Evolutionary conservation across 306 rosid species (phyloP), one percentile per base, ranked within the genome.

Genomic region (Luffa aegyptiaca): DNA sequence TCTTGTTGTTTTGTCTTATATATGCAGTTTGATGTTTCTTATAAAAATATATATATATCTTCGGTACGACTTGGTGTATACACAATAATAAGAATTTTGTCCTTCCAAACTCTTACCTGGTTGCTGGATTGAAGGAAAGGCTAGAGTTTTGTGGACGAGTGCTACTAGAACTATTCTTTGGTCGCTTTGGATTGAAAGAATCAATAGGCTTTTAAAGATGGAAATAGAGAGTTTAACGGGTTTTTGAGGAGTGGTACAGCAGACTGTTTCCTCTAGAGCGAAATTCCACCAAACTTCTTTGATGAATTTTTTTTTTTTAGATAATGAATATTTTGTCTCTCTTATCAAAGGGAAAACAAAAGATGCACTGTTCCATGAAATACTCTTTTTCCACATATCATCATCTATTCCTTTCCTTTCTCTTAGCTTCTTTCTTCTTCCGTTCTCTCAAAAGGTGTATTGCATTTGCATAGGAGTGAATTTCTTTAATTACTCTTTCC

Each of bases 401-500:
- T 35, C n/a, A 2, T 64, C 21, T 64, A 0, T 7, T 66, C 5
- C 6, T 17, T 66, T 66, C 74, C 74, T 66, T 16, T 41, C 49
- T 39, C 49, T 66, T 37, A 39, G 74, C 13, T 39, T 39, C 44
- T 66, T 66, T 45, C 21, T 72, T 31, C 2, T 45, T 58, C n/a
- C 77, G 21, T 72, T 72, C 12, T 45, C 42, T 72, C 55, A 13
- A 65, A 14, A 12, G 11, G 77, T 72, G n/a, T 72, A 3, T 33
- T 48, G 44, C 51, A 49, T 53, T 33, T 48, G 44, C 51, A 49
- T 53, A 13, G 18, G 26, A 73, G 36, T 5, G n/a, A 49, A 12
- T 49, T 73, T 49, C 57, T 72, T 48, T 26, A 45, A 72, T 72
- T 46, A 73, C 55, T 17, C 26, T 85, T 81, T 84, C 42, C 12